Base-by-base conservation (phyloP, 495 filamentous ascomycete species). In the Talaromyces ruber region DNA sequence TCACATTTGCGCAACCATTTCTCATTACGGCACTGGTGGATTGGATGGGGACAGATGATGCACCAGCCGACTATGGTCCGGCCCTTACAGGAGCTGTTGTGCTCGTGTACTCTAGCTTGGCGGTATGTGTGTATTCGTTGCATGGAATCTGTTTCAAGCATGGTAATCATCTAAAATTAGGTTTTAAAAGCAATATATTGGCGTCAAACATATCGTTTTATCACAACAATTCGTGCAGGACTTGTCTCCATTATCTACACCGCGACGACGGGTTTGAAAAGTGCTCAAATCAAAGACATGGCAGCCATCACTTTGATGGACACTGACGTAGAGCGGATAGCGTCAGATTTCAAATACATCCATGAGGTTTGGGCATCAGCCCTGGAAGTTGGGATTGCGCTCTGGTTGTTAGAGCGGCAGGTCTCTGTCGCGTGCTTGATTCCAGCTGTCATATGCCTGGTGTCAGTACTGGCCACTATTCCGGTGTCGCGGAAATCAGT, bases 1-100 rank as follows among this genome's bases (percentile, higher is more conserved):
- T 89, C 70, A 81, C 72, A 56, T 83, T 86, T 63, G 81, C 78
- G 39, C 86, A 89, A 65, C 86, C 87, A 4, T 78, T 90, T 53
- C 75, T 90, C 21, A 76, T 90, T 7, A 75, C 81, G 43, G 71
- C 77, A 12, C 76, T 82, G 0, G 66, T 87, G 6, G 65, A 65
- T 8, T 81, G 81, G 54, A 78, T 82, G 6, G 59, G 72, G 9
- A 65, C 78, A 57, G 74, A 80, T 32, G 30, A 2, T 69, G 67
- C 0, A 32, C 30, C 30, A 76, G 71, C 24, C 39, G 34, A 86
- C 61, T 63, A 77, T 26, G 76, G 81, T 45, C 84, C 78, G 58
- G 79, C 81, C 12, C 68, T 84, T 56, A 80, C 84, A 57, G 82
- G 77, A 18, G 79, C 79, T 4, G 77, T 74, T 58, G 65, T 75